Evolutionary conservation across 2,329 filamentous ascomycete species (phyloP).

Genomic region (Eurotiales sp.): DNA sequence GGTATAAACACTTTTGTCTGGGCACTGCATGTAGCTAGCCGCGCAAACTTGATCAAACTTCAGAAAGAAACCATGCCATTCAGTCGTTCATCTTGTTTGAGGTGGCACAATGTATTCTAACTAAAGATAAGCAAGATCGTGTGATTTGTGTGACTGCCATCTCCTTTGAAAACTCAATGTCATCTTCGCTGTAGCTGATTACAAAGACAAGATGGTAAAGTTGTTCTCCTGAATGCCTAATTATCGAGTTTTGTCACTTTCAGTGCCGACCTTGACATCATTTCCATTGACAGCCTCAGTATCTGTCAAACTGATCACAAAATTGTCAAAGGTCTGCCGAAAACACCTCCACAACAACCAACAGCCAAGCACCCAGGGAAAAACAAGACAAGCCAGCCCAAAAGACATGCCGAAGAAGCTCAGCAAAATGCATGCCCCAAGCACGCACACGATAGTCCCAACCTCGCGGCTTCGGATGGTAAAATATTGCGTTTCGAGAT

Average conservation of each 20-base stretch:
- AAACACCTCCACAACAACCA: conserved; percentile 8
- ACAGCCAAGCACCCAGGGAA: conserved; percentile 4
- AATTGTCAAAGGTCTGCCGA: neutral
- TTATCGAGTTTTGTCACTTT: neutral
- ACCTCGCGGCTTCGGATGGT: neutral
- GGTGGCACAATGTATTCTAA: no score
- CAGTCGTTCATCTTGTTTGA: no score
- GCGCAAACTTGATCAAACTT: no score
- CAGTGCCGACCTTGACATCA: neutral
- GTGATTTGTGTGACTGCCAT: no score
- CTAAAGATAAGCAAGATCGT: no score
- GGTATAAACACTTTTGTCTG: no score
- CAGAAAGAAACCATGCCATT: no score
- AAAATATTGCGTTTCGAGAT: conserved; percentile 3
- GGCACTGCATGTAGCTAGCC: no score
- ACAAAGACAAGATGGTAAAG: no score
- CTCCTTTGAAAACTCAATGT: no score
- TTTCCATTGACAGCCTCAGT: neutral
- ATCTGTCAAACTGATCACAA: neutral
- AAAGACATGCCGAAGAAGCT: neutral
- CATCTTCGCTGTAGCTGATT: no score
- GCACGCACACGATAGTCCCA: neutral
- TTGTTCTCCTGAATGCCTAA: no score
- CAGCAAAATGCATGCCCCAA: neutral
- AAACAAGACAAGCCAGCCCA: neutral